These are phyloP conservation scores for Hypoxylon fuscum DNA, from an alignment of 495 filamentous ascomycete genomes.

Conservation along the genomic window DNA sequence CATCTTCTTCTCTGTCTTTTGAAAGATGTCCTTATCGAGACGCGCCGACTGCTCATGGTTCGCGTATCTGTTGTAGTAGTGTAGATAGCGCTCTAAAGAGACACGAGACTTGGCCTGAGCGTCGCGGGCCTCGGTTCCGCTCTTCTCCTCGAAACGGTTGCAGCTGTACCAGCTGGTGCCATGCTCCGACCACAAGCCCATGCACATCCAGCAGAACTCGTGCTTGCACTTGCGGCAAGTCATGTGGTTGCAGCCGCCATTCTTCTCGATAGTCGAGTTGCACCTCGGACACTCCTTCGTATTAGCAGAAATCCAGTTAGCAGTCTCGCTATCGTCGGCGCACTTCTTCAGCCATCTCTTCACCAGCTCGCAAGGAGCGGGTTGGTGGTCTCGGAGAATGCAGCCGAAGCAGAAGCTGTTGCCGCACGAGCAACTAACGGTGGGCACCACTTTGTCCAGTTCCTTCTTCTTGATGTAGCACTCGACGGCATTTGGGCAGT, in stretches of 20 bases:
- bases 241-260: constrained; percentile 99
- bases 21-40: constrained; percentile 92
- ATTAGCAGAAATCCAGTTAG: constrained; percentile 99
- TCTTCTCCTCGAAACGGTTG: constrained; percentile 96
- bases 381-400: constrained; percentile 89
- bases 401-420: constrained; percentile 97
- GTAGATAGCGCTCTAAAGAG: constrained; percentile 90
- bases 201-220: constrained; percentile 99
- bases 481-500: constrained; percentile 91
- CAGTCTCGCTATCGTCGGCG: constrained; percentile 96
- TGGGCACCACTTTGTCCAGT: constrained; percentile 83
- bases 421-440: constrained; percentile 83
- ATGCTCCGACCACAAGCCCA: constrained; percentile 98
- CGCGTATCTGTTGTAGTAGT: constrained; percentile 98
- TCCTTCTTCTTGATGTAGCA: constrained; percentile 87
- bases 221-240: constrained; percentile 98
- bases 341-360: constrained; percentile 99
- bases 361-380: constrained; percentile 87
- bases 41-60: constrained; percentile 99
- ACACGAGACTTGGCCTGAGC: constrained; percentile 89
- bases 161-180: constrained; percentile 99
- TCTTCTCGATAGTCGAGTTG: constrained; percentile 97
- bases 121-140: constrained; percentile 85
- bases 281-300: constrained; percentile 98
- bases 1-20: constrained; percentile 99